Conservation (phyloP, 495 filamentous ascomycete genomes). For the Penicillium cinerascens region DNA sequence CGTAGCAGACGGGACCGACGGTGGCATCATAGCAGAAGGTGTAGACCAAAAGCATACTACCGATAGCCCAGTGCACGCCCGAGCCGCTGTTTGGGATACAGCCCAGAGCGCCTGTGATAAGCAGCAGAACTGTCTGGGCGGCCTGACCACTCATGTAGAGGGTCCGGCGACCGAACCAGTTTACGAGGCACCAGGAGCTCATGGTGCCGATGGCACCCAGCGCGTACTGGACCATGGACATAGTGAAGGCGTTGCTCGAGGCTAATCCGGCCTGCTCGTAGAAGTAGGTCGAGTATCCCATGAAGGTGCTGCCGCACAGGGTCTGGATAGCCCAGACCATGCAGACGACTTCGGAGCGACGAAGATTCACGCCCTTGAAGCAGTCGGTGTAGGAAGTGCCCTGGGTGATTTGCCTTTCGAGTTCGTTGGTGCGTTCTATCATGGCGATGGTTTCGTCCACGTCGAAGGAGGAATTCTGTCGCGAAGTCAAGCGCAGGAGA, state of each 20-base stretch:
- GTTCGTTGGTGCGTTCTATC: conserved; percentile 75
- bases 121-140: conserved; percentile 43
- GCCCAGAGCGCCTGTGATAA: conserved; percentile 63
- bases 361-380: conserved; percentile 66
- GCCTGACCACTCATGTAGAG: conserved; percentile 52
- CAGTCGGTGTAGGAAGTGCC: conserved; percentile 66
- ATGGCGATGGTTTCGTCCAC: conserved; percentile 70
- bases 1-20: conserved; percentile 60
- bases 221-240: conserved; percentile 23
- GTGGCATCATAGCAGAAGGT: conserved; percentile 55
- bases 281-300: conserved; percentile 60
- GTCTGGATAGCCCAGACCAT: conserved; percentile 44
- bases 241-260: conserved; percentile 31
- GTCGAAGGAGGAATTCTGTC: conserved; percentile 57
- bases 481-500: conserved; percentile 58
- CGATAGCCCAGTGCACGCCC: conserved; percentile 48
- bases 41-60: conserved; percentile 53
- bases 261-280: conserved; percentile 59
- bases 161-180: conserved; percentile 48
- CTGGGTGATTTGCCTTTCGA: conserved; percentile 61
- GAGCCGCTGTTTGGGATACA: conserved; percentile 31
- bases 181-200: conserved; percentile 26
- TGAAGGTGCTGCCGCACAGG: conserved; percentile 10
- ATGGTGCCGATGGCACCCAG: conserved; percentile 29
- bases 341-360: conserved; percentile 71